These are phyloP conservation scores for Casaregolazyma suthepensis DNA, from an alignment of 1,139 yeast species.

Conservation along the genomic window DNA sequence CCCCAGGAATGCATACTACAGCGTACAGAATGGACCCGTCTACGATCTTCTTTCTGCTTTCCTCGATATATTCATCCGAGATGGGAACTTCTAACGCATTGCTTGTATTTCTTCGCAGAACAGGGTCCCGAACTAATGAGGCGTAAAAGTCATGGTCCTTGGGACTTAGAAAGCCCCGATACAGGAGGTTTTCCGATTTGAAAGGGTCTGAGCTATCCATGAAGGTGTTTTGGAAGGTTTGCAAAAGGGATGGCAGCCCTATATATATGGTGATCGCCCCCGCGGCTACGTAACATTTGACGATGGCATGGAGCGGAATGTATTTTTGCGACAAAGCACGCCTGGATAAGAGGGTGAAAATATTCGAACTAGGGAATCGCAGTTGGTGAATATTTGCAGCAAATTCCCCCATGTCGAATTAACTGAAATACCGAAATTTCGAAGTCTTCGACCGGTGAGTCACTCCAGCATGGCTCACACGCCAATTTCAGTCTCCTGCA, in stretches of 20 bases:
- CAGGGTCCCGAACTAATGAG: neutral
- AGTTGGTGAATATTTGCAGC: neutral
- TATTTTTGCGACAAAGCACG: too few relatives aligned
- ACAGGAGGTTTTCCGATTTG: slow-evolving; percentile 1
- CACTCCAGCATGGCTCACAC: neutral
- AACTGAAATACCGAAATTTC: neutral
- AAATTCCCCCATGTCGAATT: neutral
- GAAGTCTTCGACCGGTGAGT: too few relatives aligned
- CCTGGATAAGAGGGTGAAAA: too few relatives aligned
- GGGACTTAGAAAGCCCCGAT: neutral
- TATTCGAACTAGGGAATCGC: neutral
- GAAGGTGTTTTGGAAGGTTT: neutral
- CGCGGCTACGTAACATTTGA: neutral
- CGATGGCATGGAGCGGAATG: too few relatives aligned
- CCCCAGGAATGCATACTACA: neutral
- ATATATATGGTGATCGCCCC: neutral
- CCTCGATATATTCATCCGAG: neutral
- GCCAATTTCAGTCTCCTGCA: neutral
- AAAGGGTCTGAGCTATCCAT: neutral
- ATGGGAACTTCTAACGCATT: neutral
- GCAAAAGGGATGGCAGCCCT: neutral
- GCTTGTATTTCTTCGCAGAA: neutral
- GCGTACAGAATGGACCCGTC: neutral
- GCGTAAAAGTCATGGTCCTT: neutral
- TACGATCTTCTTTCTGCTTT: neutral